Evolutionary conservation across 1,284 basidiomycete genomes (phyloP), one percentile per base, ranked within the genome.

Genomic region (Ceratobasidium sp.): DNA sequence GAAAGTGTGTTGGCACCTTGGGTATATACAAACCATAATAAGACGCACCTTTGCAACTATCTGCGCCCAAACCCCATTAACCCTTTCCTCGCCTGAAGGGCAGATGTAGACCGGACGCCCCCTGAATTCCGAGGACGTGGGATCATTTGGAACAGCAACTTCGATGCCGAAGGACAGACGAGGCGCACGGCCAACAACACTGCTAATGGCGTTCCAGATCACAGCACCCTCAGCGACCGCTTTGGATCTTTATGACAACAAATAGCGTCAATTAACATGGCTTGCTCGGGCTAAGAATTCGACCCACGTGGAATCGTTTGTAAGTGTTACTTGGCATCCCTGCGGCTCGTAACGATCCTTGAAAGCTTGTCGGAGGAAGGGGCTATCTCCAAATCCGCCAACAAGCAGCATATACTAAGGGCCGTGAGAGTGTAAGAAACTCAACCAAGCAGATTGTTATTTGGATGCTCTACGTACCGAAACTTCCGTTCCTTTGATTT

Each of bases 221-320:
- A 78, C 56, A 15, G 77, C 73, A 29, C 77, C 77, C 9, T 77
- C 77, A 25, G 77, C 62, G n/a, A 77, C 77, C 9, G 77, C 77
- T 46, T 77, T 77, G 5, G 77, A 75, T 17, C 77, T 77, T 57
- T 19, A 25, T 46, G 11, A 22, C 17, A 59, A 59, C 1, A 11
- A 34, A 37, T 25, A 37, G 19, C 17, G 29, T 44, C 32, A 32
- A 49, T 51, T 19, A n/a, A 19, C 17, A 51, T n/a, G 1, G 5
- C 1, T 5, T 19, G 49, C n/a, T 8, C 17, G 8, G 19, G n/a
- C 11, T 54, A 19, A 57, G 4, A 57, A 57, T 32, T 2, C 19
- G 15, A 44, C 73, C 25, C 56, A 78, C 77, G 77, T 66, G 0
- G 66, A 70, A 25, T 78, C 77, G 46, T 78, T 71, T 40, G 74